These are phyloP conservation scores for Phaeosphaeria sp. DNA, from an alignment of 2,329 filamentous ascomycete genomes.

Conservation along the genomic window DNA sequence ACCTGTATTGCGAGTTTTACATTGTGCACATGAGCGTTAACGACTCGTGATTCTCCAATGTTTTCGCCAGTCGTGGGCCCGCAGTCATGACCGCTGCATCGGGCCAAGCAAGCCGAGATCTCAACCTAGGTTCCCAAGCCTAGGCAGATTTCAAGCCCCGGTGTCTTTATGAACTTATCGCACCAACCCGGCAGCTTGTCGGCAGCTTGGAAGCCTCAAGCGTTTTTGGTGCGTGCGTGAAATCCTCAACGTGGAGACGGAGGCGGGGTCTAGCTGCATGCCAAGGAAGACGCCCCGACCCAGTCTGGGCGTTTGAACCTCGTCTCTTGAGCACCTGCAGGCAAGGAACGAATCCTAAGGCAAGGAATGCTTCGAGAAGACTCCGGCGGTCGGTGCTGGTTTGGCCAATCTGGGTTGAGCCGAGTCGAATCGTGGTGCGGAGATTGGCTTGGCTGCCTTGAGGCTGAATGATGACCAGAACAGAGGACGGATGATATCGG, in stretches of 20 bases:
- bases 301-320: background rate
- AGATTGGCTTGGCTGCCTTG: slow-evolving; percentile 19
- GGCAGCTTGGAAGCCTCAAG: slow-evolving; percentile 7
- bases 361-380: slow-evolving; percentile 6
- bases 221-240: slow-evolving; percentile 3
- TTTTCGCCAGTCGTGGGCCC: background rate
- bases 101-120: slow-evolving; percentile 11
- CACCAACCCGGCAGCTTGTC: slow-evolving; percentile 2
- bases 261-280: slow-evolving; percentile 14
- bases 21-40: background rate
- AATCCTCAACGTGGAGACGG: slow-evolving; percentile 2
- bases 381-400: background rate
- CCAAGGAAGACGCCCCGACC: slow-evolving; percentile 1
- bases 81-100: background rate
- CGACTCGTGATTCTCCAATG: background rate
- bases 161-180: slow-evolving; percentile 17
- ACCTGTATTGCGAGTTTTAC: background rate
- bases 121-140: too few relatives aligned
- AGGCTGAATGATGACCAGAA: background rate
- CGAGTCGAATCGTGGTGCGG: slow-evolving; percentile 16
- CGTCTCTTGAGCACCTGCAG: slow-evolving; percentile 4
- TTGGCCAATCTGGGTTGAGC: slow-evolving; percentile 19
- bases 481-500: slow-evolving; percentile 22
- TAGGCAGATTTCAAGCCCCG: slow-evolving; percentile 20
- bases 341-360: slow-evolving; percentile 1